Base-by-base conservation (phyloP, 1,284 basidiomycete genomes). In the Taiwanofungus camphoratus region DNA sequence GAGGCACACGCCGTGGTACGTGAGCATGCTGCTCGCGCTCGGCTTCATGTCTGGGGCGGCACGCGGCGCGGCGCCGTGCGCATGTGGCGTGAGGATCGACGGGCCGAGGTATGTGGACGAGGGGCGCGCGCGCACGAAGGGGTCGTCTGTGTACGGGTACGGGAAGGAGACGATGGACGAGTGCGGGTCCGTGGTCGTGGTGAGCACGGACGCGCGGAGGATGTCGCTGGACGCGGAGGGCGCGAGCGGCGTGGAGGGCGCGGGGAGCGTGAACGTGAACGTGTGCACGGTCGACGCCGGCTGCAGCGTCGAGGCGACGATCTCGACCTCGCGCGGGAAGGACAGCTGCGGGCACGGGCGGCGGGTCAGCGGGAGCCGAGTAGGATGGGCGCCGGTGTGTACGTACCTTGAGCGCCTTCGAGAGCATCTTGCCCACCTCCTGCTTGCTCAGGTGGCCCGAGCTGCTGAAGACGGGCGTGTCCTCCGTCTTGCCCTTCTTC, bases 271-370 rank as follows among this genome's bases (percentile, higher is more conserved):
- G 57, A 97, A 97, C 3, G 89, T 87, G 65, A 98, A 98, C 0
- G 83, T 87, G 65, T 97, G 92, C 36, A 92, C 86, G 13, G 92
- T 95, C 15, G 89, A 90, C 1, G 91, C 84, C 3, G 92, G 92
- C 53, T 93, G 87, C 6, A 94, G 74, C 1, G 89, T 90, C 12
- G 92, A 92, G 13, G 92, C 89, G 60, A 96, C 85, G 49, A 98
- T 87, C 61, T 98, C 94, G 38, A 98, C 89, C 67, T 94, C 92
- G 42, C 88, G 84, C 19, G 90, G 83, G 64, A 94, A 93, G 13
- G 87, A 87, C 38, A 90, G 79, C 86, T 87, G 52, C 15, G 23
- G 32, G 31, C 27, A 21, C 23, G 18, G 24, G 29, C 15, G n/a
- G n/a, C n/a, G n/a, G 19, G 32, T 31, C 36, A 29, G 33, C 19